Conservation (phyloP, 768 basidiomycete species). For the Suillus spraguei region DNA sequence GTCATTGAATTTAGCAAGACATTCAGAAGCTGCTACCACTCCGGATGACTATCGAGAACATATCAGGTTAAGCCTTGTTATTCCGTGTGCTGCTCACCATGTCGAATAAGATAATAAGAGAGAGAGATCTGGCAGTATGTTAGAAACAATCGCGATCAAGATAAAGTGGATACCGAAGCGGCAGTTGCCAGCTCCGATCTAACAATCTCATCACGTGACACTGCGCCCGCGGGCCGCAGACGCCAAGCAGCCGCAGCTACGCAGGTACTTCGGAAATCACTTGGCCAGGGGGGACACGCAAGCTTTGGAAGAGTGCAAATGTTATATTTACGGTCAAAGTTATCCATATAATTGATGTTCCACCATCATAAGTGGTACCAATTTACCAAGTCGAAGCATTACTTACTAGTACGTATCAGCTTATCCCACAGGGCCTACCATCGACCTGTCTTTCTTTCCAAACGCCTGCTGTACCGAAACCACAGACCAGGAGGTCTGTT, state of each 20-base stretch:
- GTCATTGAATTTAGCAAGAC: slow-evolving; percentile 39
- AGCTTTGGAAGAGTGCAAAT: neutral
- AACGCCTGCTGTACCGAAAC: slow-evolving; percentile 5
- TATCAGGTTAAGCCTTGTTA: slow-evolving; percentile 4
- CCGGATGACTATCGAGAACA: slow-evolving; percentile 28
- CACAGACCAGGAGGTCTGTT: neutral
- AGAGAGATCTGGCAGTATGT: neutral
- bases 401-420: neutral
- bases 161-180: slow-evolving; percentile 6
- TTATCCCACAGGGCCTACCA: neutral
- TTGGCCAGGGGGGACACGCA: neutral
- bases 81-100: slow-evolving; percentile 27
- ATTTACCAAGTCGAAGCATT: neutral
- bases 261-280: neutral
- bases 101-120: slow-evolving; percentile 9
- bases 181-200: slow-evolving; percentile 12
- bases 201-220: slow-evolving; percentile 8
- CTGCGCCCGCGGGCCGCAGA: neutral
- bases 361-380: neutral
- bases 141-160: slow-evolving; percentile 8
- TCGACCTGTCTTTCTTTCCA: too few species aligned
- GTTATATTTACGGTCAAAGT: neutral
- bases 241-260: neutral
- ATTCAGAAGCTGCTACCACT: slow-evolving; percentile 55
- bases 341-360: neutral